phyloP scores from a whole-genome alignment of 2,329 filamentous ascomycete genomes.

The Didymella exigua region DNA sequence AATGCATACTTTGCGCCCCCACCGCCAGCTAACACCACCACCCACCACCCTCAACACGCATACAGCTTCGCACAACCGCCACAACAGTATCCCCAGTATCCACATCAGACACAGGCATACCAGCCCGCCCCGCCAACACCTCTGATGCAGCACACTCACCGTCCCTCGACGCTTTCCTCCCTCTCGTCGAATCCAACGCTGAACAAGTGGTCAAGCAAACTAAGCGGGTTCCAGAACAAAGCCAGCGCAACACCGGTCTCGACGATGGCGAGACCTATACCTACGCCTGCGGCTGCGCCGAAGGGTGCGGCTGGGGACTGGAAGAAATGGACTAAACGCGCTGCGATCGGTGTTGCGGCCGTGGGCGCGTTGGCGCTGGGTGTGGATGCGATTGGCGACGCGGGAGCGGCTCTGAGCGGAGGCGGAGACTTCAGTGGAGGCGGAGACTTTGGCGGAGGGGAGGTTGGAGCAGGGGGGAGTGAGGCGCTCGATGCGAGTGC shows the following conservation, averaged over 20 bases:
- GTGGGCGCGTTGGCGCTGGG: constrained; percentile 15
- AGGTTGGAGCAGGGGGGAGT: neutral
- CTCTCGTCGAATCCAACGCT: neutral
- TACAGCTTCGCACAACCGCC: neutral
- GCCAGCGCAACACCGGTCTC: neutral
- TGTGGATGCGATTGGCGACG: constrained; percentile 7
- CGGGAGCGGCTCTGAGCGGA: neutral
- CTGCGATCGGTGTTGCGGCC: constrained; percentile 15
- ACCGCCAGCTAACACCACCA: neutral
- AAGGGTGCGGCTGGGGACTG: neutral
- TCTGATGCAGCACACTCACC: neutral
- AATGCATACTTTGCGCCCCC: neutral
- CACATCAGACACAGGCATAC: neutral
- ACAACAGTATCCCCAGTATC: neutral
- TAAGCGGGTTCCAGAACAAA: neutral
- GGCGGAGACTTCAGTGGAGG: neutral
- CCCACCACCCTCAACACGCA: neutral
- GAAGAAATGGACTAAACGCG: constrained; percentile 19
- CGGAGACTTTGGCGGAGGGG: neutral
- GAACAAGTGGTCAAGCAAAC: neutral
- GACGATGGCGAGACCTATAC: neutral
- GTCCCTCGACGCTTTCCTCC: neutral
- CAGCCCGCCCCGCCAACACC: neutral
- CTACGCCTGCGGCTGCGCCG: neutral
- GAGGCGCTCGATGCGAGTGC: constrained; percentile 3